Base-by-base conservation (phyloP, 2,329 filamentous ascomycete species). In the Colletotrichum godetiae region DNA sequence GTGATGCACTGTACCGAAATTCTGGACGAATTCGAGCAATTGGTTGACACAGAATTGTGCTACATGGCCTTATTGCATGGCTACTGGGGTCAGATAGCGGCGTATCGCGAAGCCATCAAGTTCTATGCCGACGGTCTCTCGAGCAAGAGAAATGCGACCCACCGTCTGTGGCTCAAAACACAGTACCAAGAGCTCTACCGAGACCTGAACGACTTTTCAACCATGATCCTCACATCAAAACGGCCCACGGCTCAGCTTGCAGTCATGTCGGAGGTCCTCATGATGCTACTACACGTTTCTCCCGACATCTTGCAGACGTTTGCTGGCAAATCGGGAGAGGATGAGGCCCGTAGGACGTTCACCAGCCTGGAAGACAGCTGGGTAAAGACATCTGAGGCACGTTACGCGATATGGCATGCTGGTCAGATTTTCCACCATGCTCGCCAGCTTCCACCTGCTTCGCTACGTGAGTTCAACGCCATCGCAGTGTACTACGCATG, bases 271-370 rank as follows among this genome's bases (percentile, higher is more conserved):
- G 71, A 73, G 67, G 59, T 73, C 5, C 61, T 73, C 27, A 73
- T 73, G 71, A 73, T 73, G 71, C 81, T 84, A 7, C 76, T 86
- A 0, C 78, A 85, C 37, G 81, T 83, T 68, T 84, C 84, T 0
- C 79, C 86, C 0, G 84, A 85, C 33, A 81, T 84, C 5, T 78
- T 86, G 0, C 84, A 86, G 12, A 78, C 83, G 1, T 84, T 85
- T 27, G 84, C 84, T 0, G 84, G 84, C 4, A 84, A 84, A 59
- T 81, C 84, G 24, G 83, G 83, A 5, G 79, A 81, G 12, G 80
- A 84, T 27, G 82, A 82, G 61, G 82, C 84, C 3, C 78, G 80
- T 0, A 76, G 78, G 8, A 79, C 81, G 0, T 82, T 81, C 31
- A 77, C 81, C 12, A 78, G 77, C 1, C 78, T 83, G 0, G 75